Evolutionary conservation across 108 stramenopile species (phyloP), one percentile per base, ranked within the genome.

Genomic region (Schizochytrium sp.): DNA sequence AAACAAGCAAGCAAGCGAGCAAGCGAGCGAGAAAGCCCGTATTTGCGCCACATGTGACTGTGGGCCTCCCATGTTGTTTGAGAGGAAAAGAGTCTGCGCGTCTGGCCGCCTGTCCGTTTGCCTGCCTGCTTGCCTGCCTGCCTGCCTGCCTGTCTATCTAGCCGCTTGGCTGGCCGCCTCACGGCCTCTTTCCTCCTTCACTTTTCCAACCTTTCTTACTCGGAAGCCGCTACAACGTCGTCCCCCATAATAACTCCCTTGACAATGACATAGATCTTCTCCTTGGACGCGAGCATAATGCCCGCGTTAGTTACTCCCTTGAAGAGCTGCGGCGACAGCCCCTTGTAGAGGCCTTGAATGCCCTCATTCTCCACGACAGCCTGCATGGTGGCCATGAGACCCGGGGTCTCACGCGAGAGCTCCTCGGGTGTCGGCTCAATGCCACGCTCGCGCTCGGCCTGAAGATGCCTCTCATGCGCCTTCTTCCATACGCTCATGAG

Each of bases 401-500:
- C 76, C 19, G 76, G 76, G n/a, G 45, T 47, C 51, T 83, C 25
- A 45, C 45, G 76, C n/a, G 19, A 45, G 48, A 53, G 19, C 45
- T 53, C 76, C 25, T 83, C 76, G 25, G n/a, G 18, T 14, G 76
- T 83, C 10, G 76, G 51, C 48, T 83, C 76, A 34, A 53, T 83
- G 41, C 63, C 63, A 12, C 51, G 45, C 51, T 47, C 51, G 76
- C 76, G 76, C 76, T 83, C 76, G 25, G n/a, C 51, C 76, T 83
- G 48, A 8, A 69, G 63, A 18, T 69, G 63, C 18, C 12, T 69
- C 25, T 69, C 63, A 23, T 69, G 63, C 48, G 23, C 28, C 51
- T 83, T 83, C 76, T 83, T 83, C 76, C 76, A 83, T 10, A 83
- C 51, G 51, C 76, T 83, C 76, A 83, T 83, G 23, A 83, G 45